These are phyloP conservation scores for Striga asiatica DNA, from an alignment of 257 asterid genomes.

Conservation along the genomic window DNA sequence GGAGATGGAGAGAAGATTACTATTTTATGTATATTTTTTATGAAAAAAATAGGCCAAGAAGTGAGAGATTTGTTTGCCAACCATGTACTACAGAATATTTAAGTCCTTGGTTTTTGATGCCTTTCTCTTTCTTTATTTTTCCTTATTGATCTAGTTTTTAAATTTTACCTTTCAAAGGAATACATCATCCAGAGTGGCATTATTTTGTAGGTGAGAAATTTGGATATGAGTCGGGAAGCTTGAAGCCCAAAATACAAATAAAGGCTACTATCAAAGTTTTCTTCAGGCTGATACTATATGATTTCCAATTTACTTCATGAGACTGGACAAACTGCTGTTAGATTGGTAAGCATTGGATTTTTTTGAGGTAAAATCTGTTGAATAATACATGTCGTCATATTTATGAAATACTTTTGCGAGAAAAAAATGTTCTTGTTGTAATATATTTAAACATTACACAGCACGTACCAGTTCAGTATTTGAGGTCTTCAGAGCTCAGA, in stretches of 20 bases:
- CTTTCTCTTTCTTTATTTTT: not conserved
- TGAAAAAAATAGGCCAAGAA: conserved; percentile 10
- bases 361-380: not conserved
- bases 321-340: not conserved
- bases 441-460: not conserved
- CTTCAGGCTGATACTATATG: not conserved
- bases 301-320: conserved; percentile 3
- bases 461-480: not conserved
- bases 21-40: too few relatives aligned
- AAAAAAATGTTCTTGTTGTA: too few relatives aligned
- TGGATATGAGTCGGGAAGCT: not conserved
- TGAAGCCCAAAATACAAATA: not conserved
- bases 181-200: not conserved
- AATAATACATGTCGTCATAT: too few relatives aligned
- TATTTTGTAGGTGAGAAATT: not conserved
- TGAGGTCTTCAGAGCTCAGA: conserved; percentile 8
- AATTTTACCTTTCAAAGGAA: not conserved
- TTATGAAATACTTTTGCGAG: too few relatives aligned
- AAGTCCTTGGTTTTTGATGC: conserved; percentile 13
- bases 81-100: conserved; percentile 11
- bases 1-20: too few relatives aligned
- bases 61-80: conserved; percentile 29
- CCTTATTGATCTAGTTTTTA: not conserved
- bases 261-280: not conserved
- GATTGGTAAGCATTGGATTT: not conserved